A percentile compares a stretch with the other conserved stretches of the same genome.
phyloP scores from a whole-genome alignment of 1,284 basidiomycete genomes.

The Cryptococcus sp. region DNA sequence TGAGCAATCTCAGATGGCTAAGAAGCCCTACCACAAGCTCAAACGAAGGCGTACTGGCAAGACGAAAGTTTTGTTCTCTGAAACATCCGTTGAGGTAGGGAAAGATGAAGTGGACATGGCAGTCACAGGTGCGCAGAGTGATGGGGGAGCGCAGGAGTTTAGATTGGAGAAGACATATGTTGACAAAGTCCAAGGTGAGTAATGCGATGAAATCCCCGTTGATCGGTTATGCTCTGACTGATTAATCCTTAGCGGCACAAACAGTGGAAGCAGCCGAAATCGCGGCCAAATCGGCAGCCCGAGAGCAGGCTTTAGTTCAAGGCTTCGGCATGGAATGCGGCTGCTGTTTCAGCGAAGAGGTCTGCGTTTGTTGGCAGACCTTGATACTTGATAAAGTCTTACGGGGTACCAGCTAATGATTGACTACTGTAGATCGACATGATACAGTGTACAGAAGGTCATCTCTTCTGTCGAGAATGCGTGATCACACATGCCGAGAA shows the following conservation, averaged over 20 bases:
- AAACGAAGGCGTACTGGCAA: conserved; percentile 22
- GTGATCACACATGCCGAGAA: conserved; percentile 54
- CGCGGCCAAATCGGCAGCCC: conserved; percentile 50
- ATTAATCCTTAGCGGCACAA: conserved; percentile 30
- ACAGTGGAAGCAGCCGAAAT: conserved; percentile 35
- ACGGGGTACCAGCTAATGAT: background rate
- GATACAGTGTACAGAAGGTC: conserved; percentile 79
- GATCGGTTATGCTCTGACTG: background rate
- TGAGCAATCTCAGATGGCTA: conserved; percentile 7
- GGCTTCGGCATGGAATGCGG: conserved; percentile 71
- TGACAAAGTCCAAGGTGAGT: conserved; percentile 43
- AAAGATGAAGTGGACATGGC: too few relatives aligned
- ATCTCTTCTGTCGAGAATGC: conserved; percentile 69
- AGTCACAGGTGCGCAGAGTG: background rate
- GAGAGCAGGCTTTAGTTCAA: conserved; percentile 52
- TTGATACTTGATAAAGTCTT: background rate
- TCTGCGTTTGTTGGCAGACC: conserved; percentile 62
- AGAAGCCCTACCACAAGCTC: conserved; percentile 35
- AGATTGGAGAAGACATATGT: conserved; percentile 58
- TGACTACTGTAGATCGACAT: conserved; percentile 63
- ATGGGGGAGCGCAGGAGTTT: conserved; percentile 55
- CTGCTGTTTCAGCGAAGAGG: conserved; percentile 72
- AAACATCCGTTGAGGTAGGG: background rate
- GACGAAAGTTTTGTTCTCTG: conserved; percentile 9
- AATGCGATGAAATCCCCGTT: too few relatives aligned